Percentiles rank a stretch among this genome's conserved stretches.
These are phyloP conservation scores for Parathielavia appendiculata DNA, from an alignment of 495 filamentous ascomycete species.

Conservation along the genomic window DNA sequence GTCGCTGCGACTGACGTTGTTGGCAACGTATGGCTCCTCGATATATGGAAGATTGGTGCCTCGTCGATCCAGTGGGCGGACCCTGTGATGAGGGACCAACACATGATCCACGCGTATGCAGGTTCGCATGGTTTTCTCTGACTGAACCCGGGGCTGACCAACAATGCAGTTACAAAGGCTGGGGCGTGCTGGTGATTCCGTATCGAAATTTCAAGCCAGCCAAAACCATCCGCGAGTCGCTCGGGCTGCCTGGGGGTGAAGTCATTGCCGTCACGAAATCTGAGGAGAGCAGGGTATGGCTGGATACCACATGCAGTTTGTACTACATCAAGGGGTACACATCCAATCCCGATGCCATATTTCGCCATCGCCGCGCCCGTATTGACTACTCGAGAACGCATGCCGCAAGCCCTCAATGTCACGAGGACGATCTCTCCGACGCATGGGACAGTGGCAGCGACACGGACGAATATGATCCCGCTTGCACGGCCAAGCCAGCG, in stretches of 20 bases:
- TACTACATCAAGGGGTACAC: constrained; percentile 27
- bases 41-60: constrained; percentile 49
- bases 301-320: constrained; percentile 28
- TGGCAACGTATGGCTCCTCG: constrained; percentile 60
- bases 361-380: constrained; percentile 10
- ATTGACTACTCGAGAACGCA: constrained; percentile 14
- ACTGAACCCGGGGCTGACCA: constrained; percentile 10
- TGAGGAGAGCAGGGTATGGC: constrained; percentile 6
- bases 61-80: constrained; percentile 15
- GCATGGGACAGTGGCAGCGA: neutral
- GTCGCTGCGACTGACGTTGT: constrained; percentile 71
- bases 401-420: neutral
- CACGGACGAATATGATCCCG: constrained; percentile 16
- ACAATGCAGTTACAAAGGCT: constrained; percentile 30
- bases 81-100: neutral
- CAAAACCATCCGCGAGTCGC: constrained; percentile 26
- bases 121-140: neutral
- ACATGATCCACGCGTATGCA: constrained; percentile 3
- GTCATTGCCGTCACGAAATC: constrained; percentile 9
- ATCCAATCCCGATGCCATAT: constrained; percentile 4
- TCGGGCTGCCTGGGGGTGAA: constrained; percentile 31
- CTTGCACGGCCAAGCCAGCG: neutral
- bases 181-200: constrained; percentile 46
- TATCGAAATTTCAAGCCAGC: constrained; percentile 39
- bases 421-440: constrained; percentile 1